Conservation (phyloP, 352 stramenopile species). For the Phytophthora foliorum region DNA sequence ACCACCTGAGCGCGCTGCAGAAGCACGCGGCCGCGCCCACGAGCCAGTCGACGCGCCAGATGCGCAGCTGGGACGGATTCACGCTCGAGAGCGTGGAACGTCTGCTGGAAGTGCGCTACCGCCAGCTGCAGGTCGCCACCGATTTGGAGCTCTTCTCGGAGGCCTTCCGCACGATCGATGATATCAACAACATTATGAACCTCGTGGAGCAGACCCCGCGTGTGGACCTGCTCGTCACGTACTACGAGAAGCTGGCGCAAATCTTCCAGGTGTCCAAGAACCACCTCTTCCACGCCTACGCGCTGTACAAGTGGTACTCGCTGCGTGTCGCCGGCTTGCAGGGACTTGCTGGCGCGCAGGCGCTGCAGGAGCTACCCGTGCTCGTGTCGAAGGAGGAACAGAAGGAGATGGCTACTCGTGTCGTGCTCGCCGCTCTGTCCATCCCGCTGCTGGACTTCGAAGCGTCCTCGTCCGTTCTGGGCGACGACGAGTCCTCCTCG, state of each 20-base stretch:
- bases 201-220: constrained; percentile 91
- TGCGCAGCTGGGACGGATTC: constrained; percentile 97
- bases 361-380: constrained; percentile 48
- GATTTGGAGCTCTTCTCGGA: constrained; percentile 97
- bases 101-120: constrained; percentile 97
- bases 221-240: constrained; percentile 96
- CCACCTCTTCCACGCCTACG: constrained; percentile 98
- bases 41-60: constrained; percentile 80
- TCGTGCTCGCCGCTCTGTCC: constrained; percentile 94
- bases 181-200: constrained; percentile 99
- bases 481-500: constrained; percentile 66
- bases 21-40: constrained; percentile 89
- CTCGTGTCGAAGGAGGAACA: constrained; percentile 84
- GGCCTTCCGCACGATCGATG: constrained; percentile 98
- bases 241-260: constrained; percentile 98
- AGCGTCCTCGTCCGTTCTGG: constrained; percentile 60
- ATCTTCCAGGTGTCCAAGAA: constrained; percentile 99
- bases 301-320: constrained; percentile 96
- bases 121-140: constrained; percentile 96
- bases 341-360: constrained; percentile 53
- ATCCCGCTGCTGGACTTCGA: constrained; percentile 91
- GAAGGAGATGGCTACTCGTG: constrained; percentile 87
- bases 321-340: constrained; percentile 92
- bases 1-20: constrained; percentile 96
- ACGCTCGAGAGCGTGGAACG: constrained; percentile 96